A percentile compares a stretch with the other conserved stretches of the same genome.
phyloP scores from a whole-genome alignment of 257 asterid genomes.

The Phtheirospermum japonicum region DNA sequence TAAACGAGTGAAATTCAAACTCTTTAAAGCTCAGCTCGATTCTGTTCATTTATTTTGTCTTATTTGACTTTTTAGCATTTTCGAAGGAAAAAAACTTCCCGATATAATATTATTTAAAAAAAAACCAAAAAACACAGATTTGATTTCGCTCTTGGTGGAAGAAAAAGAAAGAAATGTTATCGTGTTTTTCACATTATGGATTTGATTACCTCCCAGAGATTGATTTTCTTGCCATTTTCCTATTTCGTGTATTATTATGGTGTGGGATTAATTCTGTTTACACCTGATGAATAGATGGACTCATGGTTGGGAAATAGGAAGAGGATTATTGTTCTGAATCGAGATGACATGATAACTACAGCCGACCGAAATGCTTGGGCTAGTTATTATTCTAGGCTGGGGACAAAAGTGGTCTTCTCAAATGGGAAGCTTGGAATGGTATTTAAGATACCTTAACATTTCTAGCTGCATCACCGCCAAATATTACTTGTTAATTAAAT shows the following conservation, averaged over 20 bases:
- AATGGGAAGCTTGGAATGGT: slow-evolving; percentile 4
- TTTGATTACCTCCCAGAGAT: background rate
- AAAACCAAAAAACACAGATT: background rate
- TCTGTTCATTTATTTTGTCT: background rate
- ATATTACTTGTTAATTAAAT: slow-evolving; percentile 14
- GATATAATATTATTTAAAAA: background rate
- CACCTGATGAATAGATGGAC: slow-evolving; percentile 67
- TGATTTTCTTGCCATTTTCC: background rate
- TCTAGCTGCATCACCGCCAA: background rate
- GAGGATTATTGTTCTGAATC: slow-evolving; percentile 82
- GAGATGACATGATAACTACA: slow-evolving; percentile 92
- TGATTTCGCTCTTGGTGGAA: background rate
- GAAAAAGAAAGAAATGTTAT: background rate
- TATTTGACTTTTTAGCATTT: background rate
- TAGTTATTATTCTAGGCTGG: slow-evolving; percentile 81
- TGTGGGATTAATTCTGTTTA: slow-evolving; percentile 27
- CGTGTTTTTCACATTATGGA: slow-evolving; percentile 7
- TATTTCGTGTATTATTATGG: slow-evolving; percentile 5
- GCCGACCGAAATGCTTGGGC: slow-evolving; percentile 98
- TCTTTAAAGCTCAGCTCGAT: too few relatives aligned
- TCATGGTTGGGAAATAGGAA: slow-evolving; percentile 88
- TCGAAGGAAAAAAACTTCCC: too few relatives aligned
- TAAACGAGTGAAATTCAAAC: too few relatives aligned
- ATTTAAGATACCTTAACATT: background rate
- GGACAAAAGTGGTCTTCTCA: slow-evolving; percentile 48